Percentiles rank a stretch among this genome's conserved stretches.
phyloP scores from a whole-genome alignment of 1,284 basidiomycete species.

The Ceratobasidium sp. region DNA sequence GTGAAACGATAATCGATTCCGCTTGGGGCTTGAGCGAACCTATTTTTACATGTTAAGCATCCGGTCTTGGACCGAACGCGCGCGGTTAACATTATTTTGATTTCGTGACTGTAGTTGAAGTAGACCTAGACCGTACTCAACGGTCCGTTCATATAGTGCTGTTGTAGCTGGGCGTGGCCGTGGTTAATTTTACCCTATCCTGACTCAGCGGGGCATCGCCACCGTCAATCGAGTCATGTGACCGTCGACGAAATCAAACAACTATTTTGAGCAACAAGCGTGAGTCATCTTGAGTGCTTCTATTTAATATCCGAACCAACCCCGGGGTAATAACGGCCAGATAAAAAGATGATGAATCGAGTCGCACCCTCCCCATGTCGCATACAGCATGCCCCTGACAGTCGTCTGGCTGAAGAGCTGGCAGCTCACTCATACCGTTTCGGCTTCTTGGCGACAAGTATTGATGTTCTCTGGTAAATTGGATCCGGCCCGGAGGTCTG shows the following conservation, averaged over 20 bases:
- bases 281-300: background rate
- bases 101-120: background rate
- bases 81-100: background rate
- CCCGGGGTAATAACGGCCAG: background rate
- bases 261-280: background rate
- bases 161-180: constrained; percentile 9
- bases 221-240: background rate
- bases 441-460: no score
- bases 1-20: no score
- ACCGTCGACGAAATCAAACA: background rate
- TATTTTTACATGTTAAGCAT: constrained; percentile 41
- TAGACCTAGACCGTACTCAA: background rate
- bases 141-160: background rate
- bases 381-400: no score
- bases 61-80: constrained; percentile 34
- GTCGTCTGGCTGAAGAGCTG: no score
- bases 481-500: no score
- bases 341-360: no score
- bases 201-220: background rate
- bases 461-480: no score
- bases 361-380: no score
- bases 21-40: background rate
- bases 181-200: background rate
- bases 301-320: background rate
- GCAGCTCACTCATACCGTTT: no score